A percentile compares a stretch with the other conserved stretches of the same genome.
phyloP scores from a whole-genome alignment of 2,329 filamentous ascomycete genomes.

The Truncatella angustata region DNA sequence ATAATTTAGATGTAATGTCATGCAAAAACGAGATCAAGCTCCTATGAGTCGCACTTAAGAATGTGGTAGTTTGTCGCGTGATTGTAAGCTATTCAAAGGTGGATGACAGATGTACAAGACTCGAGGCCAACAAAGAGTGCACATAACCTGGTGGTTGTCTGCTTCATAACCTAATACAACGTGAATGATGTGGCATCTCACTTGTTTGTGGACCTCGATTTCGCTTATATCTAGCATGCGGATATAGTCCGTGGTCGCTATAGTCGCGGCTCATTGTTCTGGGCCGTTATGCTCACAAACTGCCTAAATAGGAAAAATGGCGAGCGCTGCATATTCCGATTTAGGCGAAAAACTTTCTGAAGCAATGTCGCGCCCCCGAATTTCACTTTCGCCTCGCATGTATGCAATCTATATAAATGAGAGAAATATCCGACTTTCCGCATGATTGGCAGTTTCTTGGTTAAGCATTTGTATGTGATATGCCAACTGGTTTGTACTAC shows the following conservation, averaged over 20 bases:
- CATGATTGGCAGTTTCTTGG: too few species aligned
- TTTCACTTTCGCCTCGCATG: slow-evolving; percentile 1
- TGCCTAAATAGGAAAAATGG: slow-evolving; percentile 1
- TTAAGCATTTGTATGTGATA: too few species aligned
- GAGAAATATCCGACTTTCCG: too few species aligned
- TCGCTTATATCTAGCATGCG: not conserved
- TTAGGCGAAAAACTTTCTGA: slow-evolving; percentile 4
- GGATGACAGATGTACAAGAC: not conserved
- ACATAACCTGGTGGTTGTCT: not conserved
- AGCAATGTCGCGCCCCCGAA: not conserved
- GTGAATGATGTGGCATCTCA: not conserved
- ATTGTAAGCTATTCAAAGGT: not conserved
- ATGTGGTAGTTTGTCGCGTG: too few species aligned
- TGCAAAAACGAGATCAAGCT: too few species aligned
- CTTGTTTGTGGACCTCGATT: not conserved
- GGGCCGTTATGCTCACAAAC: not conserved
- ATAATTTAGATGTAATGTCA: not conserved
- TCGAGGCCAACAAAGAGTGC: not conserved
- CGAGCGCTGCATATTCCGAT: slow-evolving; percentile 4
- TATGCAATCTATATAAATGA: slow-evolving; percentile 1
- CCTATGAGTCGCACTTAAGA: too few species aligned
- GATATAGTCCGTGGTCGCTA: not conserved
- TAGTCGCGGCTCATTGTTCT: not conserved
- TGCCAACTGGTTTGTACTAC: not conserved
- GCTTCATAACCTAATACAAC: not conserved